Evolutionary conservation across 768 basidiomycete species (phyloP), one percentile per base, ranked within the genome.

Genomic region (Omphalotus guepiniiformis): DNA sequence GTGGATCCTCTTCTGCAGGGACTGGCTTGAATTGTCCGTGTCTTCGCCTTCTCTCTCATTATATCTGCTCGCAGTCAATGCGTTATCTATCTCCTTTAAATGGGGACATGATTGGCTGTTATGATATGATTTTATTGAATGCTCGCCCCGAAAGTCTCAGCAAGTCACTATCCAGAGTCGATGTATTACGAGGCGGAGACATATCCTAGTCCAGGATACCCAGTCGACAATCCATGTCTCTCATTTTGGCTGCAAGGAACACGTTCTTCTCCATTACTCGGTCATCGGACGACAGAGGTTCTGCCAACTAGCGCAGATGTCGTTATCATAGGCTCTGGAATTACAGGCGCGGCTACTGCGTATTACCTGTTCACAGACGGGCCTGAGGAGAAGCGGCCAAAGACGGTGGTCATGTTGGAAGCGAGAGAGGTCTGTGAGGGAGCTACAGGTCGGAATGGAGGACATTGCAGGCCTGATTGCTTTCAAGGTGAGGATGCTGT

Each of bases 331-430:
- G 68, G 68, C 36, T 58, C 61, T 11, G 68, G 68, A n/a, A 60
- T 69, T 30, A 63, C 63, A 7, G 68, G 68, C 5, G 58, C 60
- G 2, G 57, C 58, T 12, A 59, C 57, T 6, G 66, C 68, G 23
- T 63, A 62, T 32, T 58, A 55, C 37, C 46, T 66, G n/a, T 44
- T 63, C 12, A 55, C 55, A 13, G 49, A 54, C 2, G 27, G 5
- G 23, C 22, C 21, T n/a, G 12, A n/a, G 22, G 44, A 51, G 18
- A 39, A 48, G 11, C 44, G 47, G 12, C 54, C 59, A 12, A 47
- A 50, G 16, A 41, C 41, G 26, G 60, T 76, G 23, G 59, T 68
- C 18, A 55, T 74, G 6, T 53, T 77, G 11, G 75, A 77, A 57
- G 75, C 74, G 13, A 48, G 74, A n/a, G 69, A 74, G 29, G 54